Evolutionary conservation across 345 rosid species (phyloP), one percentile per base, ranked within the genome.

Genomic region (Syzygium jambos): DNA sequence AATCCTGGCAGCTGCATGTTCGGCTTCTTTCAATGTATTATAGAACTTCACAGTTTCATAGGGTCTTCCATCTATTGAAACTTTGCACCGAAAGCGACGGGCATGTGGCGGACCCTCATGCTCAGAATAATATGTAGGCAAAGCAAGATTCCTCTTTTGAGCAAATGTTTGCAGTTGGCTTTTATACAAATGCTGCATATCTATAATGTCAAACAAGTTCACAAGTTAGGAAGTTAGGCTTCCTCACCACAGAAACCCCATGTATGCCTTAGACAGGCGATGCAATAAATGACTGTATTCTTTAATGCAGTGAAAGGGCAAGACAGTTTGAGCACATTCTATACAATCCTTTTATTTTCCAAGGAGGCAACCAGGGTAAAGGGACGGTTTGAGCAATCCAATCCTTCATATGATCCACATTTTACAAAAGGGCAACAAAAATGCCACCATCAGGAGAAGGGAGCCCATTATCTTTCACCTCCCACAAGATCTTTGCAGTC

Each of bases 1-100:
- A 89, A 52, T 89, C 86, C 85, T 89, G 43, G 94, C 94, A 87
- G 92, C 93, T 59, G 90, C 90, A 86, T 88, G 89, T 86, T 93
- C 93, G n/a, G 92, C 94, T 84, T 87, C 90, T 83, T 86, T 91
- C 85, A 91, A 52, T 5, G 92, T 88, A 84, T 88, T 30, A 57
- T 78, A 90, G 23, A 85, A 88, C 23, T 86, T 89, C 41, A 10
- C 77, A 87, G 88, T 78, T 77, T 68, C 91, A 87, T 85, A 90
- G 46, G 90, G 90, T 85, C 86, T 41, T 29, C 91, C 94, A 83
- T 84, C 91, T 83, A 93, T 46, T 29, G 87, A 88, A 22, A 93
- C 94, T 86, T 85, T 87, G 87, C 92, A 89, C 85, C 86, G 89
- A 57, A 93, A 93, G 84, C 43, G 89, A 84, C 86, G n/a, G n/a